Conservation (phyloP, 768 basidiomycete genomes). For the Mycena galericulata region DNA sequence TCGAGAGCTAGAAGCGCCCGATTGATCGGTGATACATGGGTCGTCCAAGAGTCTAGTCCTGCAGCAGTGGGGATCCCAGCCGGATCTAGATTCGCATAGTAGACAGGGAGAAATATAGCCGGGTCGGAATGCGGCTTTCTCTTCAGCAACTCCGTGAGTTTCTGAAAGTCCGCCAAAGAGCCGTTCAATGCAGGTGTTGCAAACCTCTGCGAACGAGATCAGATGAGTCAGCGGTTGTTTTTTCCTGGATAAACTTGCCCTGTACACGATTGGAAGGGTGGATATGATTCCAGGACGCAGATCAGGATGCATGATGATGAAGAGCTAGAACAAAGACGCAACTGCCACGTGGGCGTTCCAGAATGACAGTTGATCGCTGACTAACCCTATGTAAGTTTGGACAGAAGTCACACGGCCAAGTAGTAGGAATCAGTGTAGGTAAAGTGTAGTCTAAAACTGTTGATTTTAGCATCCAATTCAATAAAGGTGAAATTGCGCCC, state of each 20-base stretch:
- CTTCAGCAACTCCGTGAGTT: constrained; percentile 11
- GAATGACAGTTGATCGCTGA: too few species aligned
- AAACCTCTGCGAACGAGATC: constrained; percentile 10
- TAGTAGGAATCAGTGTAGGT: too few species aligned
- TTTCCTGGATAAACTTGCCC: not conserved
- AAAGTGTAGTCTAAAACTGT: too few species aligned
- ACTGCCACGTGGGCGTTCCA: too few species aligned
- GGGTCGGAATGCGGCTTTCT: constrained; percentile 9
- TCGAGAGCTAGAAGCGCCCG: constrained; percentile 7
- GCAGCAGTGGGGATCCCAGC: constrained; percentile 2
- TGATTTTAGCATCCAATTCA: too few species aligned
- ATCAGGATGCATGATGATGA: too few species aligned
- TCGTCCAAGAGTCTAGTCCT: constrained; percentile 7
- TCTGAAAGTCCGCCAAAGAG: constrained; percentile 12
- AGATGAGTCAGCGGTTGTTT: not conserved
- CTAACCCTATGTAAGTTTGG: too few species aligned
- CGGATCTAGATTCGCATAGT: constrained; percentile 19
- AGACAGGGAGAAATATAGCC: constrained; percentile 13
- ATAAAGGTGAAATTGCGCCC: too few species aligned
- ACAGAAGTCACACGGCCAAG: too few species aligned
- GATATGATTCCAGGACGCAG: constrained; percentile 10
- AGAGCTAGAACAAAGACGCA: too few species aligned
- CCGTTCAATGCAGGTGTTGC: constrained; percentile 14
- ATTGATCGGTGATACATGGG: constrained; percentile 12
- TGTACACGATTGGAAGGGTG: constrained; percentile 8